Percentiles rank a stretch among this genome's conserved stretches.
phyloP scores from a whole-genome alignment of 805 yeast genomes.

The Metschnikowia lochheadii region DNA sequence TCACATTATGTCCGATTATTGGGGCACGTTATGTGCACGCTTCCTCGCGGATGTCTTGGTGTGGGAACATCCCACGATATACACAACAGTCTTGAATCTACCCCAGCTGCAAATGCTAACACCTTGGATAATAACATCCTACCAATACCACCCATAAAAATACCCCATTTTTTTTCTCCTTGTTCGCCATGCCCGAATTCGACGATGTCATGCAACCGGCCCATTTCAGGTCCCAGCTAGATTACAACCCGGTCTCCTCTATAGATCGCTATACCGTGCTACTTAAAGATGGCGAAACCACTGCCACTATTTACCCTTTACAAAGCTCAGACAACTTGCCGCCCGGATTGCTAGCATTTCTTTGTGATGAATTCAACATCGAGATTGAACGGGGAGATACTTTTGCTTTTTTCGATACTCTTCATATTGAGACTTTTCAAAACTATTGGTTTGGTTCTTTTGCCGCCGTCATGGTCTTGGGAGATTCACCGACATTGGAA shows the following conservation, averaged over 20 bases:
- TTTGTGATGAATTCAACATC: slow-evolving; percentile 90
- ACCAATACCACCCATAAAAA: too few species aligned
- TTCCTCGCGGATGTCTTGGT: background rate
- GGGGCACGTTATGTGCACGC: background rate
- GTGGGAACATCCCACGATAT: slow-evolving; percentile 13
- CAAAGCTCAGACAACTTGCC: slow-evolving; percentile 67
- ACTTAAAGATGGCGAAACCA: slow-evolving; percentile 82
- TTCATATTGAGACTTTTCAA: slow-evolving; percentile 72
- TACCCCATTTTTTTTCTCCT: background rate
- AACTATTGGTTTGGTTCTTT: slow-evolving; percentile 85
- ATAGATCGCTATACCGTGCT: slow-evolving; percentile 71
- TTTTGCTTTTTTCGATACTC: slow-evolving; percentile 76
- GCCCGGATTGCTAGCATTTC: slow-evolving; percentile 67
- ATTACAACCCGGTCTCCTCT: slow-evolving; percentile 29
- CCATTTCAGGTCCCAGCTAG: slow-evolving; percentile 40
- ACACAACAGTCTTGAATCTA: slow-evolving; percentile 31
- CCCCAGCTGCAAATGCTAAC: slow-evolving; percentile 19
- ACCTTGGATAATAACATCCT: background rate
- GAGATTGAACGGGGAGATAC: slow-evolving; percentile 89
- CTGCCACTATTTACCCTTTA: slow-evolving; percentile 90
- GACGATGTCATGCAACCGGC: slow-evolving; percentile 49
- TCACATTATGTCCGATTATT: background rate
- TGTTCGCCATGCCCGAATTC: slow-evolving; percentile 42
- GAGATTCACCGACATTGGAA: slow-evolving; percentile 52
- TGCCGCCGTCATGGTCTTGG: slow-evolving; percentile 76